These are phyloP conservation scores for Paulownia fortunei DNA, from an alignment of 257 asterid species.

Conservation along the genomic window DNA sequence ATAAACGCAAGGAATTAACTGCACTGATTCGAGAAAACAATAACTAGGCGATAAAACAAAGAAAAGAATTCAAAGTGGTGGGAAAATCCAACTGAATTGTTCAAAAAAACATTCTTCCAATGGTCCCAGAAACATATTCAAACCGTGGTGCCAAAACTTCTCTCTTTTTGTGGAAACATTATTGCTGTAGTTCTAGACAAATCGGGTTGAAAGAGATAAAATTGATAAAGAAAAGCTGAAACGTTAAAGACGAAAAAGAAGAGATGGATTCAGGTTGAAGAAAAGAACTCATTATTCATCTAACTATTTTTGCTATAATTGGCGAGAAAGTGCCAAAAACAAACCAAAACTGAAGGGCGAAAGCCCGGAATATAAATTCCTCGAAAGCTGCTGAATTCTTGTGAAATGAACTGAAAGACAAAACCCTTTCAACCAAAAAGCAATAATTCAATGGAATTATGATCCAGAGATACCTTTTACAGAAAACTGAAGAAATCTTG, in stretches of 20 bases:
- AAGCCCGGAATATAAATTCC: constrained; percentile 56
- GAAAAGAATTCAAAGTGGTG: constrained; percentile 22
- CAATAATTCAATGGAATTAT: constrained; percentile 35
- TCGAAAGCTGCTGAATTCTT: constrained; percentile 58
- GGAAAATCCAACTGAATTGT: constrained; percentile 20
- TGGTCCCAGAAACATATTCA: constrained; percentile 23
- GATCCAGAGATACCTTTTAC: constrained; percentile 45
- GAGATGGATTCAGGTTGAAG: constrained; percentile 22
- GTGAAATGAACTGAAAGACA: constrained; percentile 46
- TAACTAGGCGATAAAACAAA: constrained; percentile 22
- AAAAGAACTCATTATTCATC: constrained; percentile 12
- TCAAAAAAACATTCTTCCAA: constrained; percentile 36
- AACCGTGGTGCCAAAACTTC: neutral
- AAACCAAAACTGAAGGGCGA: constrained; percentile 46
- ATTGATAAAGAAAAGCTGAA: neutral
- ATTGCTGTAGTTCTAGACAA: constrained; percentile 8
- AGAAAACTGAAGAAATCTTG: constrained; percentile 36
- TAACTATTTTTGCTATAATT: constrained; percentile 40
- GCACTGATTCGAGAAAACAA: neutral
- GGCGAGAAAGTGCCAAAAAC: constrained; percentile 58
- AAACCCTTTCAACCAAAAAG: constrained; percentile 32
- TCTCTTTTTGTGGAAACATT: neutral
- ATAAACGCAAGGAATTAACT: constrained; percentile 40
- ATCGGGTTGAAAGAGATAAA: constrained; percentile 5
- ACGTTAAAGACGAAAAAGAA: neutral